Evolutionary conservation across 176 grass and related monocot genomes (phyloP).

Genomic region (Zea mays): Zm-B73-REFERENCE-NAM-5.0 NC_050099.1:184610001-184610500

Average conservation of each 20-base stretch:
- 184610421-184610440: conserved; percentile 63
- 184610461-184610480: conserved; percentile 53
- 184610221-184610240: conserved; percentile 81
- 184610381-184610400: conserved; percentile 37
- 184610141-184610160: conserved; percentile 66
- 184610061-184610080: conserved; percentile 69
- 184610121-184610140: conserved; percentile 67
- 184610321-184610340: conserved; percentile 54
- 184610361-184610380: conserved; percentile 58
- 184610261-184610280: conserved; percentile 66
- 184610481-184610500: conserved; percentile 5
- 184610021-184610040: conserved; percentile 55
- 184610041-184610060: conserved; percentile 58
- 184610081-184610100: conserved; percentile 83
- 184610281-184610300: conserved; percentile 85
- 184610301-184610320: conserved; percentile 95
- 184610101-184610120: conserved; percentile 93
- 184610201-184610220: conserved; percentile 79
- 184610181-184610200: conserved; percentile 98
- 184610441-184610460: conserved; percentile 44
- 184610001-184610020: conserved; percentile 90
- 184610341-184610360: too few relatives aligned
- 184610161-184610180: conserved; percentile 76
- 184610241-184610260: conserved; percentile 85
- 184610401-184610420: conserved; percentile 69